Evolutionary conservation across 495 filamentous ascomycete species (phyloP).

Genomic region (Penicillium ochrochloron): DNA sequence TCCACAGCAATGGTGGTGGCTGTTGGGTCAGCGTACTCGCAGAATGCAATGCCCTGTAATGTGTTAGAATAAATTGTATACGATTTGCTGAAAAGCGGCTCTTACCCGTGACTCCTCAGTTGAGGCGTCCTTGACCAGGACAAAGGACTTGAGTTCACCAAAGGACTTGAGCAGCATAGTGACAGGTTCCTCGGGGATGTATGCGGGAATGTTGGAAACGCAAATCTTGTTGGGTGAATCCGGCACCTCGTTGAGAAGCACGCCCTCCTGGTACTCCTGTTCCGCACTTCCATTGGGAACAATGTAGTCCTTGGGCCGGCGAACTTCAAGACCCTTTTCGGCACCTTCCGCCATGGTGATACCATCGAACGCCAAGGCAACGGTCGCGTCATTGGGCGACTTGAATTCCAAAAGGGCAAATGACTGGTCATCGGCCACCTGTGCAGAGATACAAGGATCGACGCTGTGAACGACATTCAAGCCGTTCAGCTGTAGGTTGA

Average conservation of each 20-base stretch:
- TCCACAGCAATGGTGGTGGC: slow-evolving; percentile 86
- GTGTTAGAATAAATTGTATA: slow-evolving; percentile 24
- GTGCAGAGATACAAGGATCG: slow-evolving; percentile 86
- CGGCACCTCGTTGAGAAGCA: slow-evolving; percentile 77
- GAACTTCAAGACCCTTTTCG: slow-evolving; percentile 73
- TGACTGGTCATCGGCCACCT: slow-evolving; percentile 73
- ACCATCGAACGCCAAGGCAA: slow-evolving; percentile 88
- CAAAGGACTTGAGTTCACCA: slow-evolving; percentile 90
- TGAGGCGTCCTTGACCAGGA: slow-evolving; percentile 83
- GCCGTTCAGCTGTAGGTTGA: slow-evolving; percentile 94
- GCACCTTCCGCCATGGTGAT: slow-evolving; percentile 79
- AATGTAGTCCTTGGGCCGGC: slow-evolving; percentile 96
- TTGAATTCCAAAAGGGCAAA: slow-evolving; percentile 95
- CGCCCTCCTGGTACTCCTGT: slow-evolving; percentile 73
- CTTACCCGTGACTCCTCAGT: slow-evolving; percentile 89
- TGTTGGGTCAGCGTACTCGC: slow-evolving; percentile 83
- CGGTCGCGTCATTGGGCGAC: slow-evolving; percentile 81
- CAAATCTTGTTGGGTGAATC: slow-evolving; percentile 96
- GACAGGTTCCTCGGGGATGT: slow-evolving; percentile 88
- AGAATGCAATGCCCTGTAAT: slow-evolving; percentile 89
- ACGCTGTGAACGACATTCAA: slow-evolving; percentile 83
- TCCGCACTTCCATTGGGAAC: slow-evolving; percentile 82
- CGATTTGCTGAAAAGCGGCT: neutral
- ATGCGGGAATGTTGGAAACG: slow-evolving; percentile 83
- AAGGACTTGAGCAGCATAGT: slow-evolving; percentile 87